Percentiles rank a stretch among this genome's conserved stretches.
Evolutionary conservation across 768 basidiomycete genomes (phyloP).

Genomic region (Auriscalpium microsporum): DNA sequence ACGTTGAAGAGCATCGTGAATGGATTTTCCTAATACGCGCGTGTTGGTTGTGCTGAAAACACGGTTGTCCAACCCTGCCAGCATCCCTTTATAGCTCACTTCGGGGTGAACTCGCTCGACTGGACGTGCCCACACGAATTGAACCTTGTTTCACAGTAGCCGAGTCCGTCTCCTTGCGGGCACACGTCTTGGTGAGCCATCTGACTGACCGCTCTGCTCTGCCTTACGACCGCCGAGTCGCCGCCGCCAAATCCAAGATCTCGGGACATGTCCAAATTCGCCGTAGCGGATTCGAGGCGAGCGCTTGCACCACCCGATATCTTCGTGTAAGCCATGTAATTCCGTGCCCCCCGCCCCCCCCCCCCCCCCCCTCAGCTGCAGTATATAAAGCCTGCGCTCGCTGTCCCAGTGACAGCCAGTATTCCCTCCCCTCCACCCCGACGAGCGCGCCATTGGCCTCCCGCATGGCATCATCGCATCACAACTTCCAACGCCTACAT

Average conservation of each 20-base stretch:
- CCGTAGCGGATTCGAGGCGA: slow-evolving; percentile 10
- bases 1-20: too few species aligned
- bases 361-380: too few species aligned
- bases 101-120: background rate
- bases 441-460: background rate
- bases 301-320: slow-evolving; percentile 4
- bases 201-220: too few species aligned
- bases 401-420: background rate
- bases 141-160: background rate
- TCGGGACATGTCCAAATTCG: slow-evolving; percentile 11
- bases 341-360: too few species aligned
- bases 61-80: too few species aligned
- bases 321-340: slow-evolving; percentile 8
- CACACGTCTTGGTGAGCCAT: background rate
- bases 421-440: background rate
- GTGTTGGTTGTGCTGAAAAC: too few species aligned
- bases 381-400: slow-evolving; percentile 5
- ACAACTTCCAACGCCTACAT: background rate
- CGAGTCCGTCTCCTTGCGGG: background rate
- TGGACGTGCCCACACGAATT: background rate
- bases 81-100: background rate
- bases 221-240: background rate
- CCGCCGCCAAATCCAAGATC: slow-evolving; percentile 1
- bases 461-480: background rate
- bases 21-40: too few species aligned